These are phyloP conservation scores for Neofusicoccum umdonicola DNA, from an alignment of 2,329 filamentous ascomycete species.

Conservation along the genomic window DNA sequence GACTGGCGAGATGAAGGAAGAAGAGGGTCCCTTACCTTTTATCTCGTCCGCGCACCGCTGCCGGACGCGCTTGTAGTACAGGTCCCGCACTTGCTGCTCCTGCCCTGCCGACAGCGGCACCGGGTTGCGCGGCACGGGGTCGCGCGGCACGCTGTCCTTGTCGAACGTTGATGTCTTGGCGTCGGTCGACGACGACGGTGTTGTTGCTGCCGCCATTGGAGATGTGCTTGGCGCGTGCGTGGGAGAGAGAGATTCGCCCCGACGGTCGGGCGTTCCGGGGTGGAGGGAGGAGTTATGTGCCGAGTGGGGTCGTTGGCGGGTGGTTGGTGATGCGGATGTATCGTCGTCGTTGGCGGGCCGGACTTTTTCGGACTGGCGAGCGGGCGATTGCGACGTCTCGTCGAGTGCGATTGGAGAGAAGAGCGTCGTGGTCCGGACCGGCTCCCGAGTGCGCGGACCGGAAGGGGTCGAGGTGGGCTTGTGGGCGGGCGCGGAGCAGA, in stretches of 20 bases:
- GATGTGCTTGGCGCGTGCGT: background rate
- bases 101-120: slow-evolving; percentile 79
- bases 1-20: too few relatives aligned
- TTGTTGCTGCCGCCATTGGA: slow-evolving; percentile 2
- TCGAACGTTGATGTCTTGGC: background rate
- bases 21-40: slow-evolving; percentile 35
- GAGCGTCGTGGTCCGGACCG: too few relatives aligned
- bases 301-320: too few relatives aligned
- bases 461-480: background rate
- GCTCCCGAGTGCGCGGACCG: background rate
- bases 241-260: too few relatives aligned
- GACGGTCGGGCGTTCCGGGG: background rate
- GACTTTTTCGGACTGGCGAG: background rate
- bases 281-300: background rate
- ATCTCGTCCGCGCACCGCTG: slow-evolving; percentile 64
- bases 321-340: background rate
- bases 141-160: slow-evolving; percentile 3
- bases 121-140: slow-evolving; percentile 59
- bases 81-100: slow-evolving; percentile 75
- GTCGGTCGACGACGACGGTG: background rate
- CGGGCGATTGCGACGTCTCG: too few relatives aligned
- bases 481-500: background rate
- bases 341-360: background rate
- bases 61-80: slow-evolving; percentile 78
- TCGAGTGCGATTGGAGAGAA: too few relatives aligned